phyloP scores from a whole-genome alignment of 139 green algal species.

The Chlamydomonas schloesseri region DNA sequence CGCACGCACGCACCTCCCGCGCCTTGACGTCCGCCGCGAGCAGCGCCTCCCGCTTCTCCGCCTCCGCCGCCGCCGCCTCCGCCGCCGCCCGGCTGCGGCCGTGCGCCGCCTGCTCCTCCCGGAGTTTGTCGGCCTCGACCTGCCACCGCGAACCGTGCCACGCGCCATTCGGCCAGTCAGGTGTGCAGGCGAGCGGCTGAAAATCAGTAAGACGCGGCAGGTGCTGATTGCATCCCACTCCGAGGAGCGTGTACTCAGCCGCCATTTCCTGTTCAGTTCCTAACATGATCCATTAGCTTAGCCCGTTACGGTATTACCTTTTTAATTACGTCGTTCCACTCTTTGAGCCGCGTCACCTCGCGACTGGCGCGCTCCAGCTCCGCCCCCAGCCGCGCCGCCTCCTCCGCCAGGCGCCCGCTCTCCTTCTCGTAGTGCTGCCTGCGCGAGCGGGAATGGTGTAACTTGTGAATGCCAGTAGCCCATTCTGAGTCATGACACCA shows the following conservation, averaged over 20 bases:
- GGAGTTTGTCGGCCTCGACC: slow-evolving; percentile 60
- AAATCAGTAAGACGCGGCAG: no score
- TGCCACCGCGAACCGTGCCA: no score
- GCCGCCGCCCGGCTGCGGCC: neutral
- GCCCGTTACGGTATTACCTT: no score
- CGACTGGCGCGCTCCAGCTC: slow-evolving; percentile 25
- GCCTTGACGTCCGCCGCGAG: slow-evolving; percentile 7
- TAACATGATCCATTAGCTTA: no score
- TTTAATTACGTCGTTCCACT: slow-evolving; percentile 59
- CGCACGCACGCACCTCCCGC: slow-evolving; percentile 33
- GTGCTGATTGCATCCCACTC: no score
- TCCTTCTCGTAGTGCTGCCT: slow-evolving; percentile 43
- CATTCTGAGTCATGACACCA: no score
- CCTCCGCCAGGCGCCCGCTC: slow-evolving; percentile 20
- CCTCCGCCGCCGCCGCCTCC: slow-evolving; percentile 2
- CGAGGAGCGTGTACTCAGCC: no score
- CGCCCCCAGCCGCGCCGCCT: neutral
- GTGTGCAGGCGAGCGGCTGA: no score
- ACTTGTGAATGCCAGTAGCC: no score
- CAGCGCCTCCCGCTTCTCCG: slow-evolving; percentile 23
- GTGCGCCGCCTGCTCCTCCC: slow-evolving; percentile 49
- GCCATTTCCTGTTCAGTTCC: no score
- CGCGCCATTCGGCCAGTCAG: no score
- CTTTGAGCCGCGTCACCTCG: slow-evolving; percentile 33
- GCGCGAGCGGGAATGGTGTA: neutral